phyloP scores from a whole-genome alignment of 805 yeast species.

The Metschnikowia peoriensis region DNA sequence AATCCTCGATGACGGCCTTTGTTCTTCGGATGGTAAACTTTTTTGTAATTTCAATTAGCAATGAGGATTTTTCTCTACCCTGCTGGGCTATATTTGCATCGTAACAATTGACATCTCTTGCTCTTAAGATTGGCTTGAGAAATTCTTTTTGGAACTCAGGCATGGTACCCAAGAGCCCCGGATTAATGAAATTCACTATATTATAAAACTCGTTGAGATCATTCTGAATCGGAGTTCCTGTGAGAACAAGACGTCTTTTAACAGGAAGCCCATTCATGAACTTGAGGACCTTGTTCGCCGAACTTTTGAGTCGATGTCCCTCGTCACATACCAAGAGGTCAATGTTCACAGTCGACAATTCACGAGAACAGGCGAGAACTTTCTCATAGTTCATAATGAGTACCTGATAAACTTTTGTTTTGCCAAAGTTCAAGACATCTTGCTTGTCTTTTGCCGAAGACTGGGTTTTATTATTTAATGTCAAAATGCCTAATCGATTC shows the following conservation, averaged over 20 bases:
- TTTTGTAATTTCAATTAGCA: slow-evolving; percentile 61
- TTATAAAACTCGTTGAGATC: slow-evolving; percentile 81
- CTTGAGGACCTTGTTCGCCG: slow-evolving; percentile 67
- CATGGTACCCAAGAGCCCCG: slow-evolving; percentile 70
- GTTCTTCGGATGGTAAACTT: slow-evolving; percentile 74
- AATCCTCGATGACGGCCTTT: slow-evolving; percentile 51
- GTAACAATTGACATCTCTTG: slow-evolving; percentile 62
- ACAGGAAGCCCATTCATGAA: slow-evolving; percentile 57
- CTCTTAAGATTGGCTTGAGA: slow-evolving; percentile 66
- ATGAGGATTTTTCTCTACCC: slow-evolving; percentile 65
- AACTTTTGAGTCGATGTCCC: slow-evolving; percentile 85
- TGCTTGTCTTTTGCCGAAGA: slow-evolving; percentile 53
- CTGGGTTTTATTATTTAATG: slow-evolving; percentile 47
- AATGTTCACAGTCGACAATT: slow-evolving; percentile 45
- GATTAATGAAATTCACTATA: slow-evolving; percentile 79
- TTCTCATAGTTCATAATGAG: slow-evolving; percentile 88
- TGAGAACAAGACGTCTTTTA: slow-evolving; percentile 58
- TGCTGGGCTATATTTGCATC: slow-evolving; percentile 45
- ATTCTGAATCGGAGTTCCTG: slow-evolving; percentile 95
- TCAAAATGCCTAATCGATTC: slow-evolving; percentile 63
- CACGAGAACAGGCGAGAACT: slow-evolving; percentile 51
- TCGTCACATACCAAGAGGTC: slow-evolving; percentile 91
- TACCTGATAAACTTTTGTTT: slow-evolving; percentile 74
- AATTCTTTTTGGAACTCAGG: slow-evolving; percentile 57
- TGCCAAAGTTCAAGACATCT: slow-evolving; percentile 59